Evolutionary conservation across 306 rosid species (phyloP), one percentile per base, ranked within the genome.

Genomic region (Rubus idaeus): DNA sequence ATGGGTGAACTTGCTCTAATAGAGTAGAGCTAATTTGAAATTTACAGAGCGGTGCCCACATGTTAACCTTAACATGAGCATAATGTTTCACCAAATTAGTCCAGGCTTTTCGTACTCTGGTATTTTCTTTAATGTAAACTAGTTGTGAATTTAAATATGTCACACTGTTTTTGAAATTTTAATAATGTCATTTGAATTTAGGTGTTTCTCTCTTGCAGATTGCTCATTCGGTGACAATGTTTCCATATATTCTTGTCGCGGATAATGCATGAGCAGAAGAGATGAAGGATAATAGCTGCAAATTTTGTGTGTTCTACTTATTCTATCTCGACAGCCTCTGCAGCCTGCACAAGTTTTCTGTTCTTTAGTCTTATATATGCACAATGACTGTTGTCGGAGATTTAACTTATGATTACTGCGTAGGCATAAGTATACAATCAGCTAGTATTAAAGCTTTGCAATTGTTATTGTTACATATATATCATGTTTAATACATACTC

Each of bases 131-230:
- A 26, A 10, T 8, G 23, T n/a, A n/a, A 16, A 13, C 4, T 10
- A 35, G 17, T 58, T 8, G 18, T 42, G 20, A 5, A 39, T 57
- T 37, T 30, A 3, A 14, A 39, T 5, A 41, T 60, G 35, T 26
- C 6, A 2, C 23, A 7, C 37, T 73, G 14, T 64, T 53, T 11
- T 3, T 17, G 12, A 21, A 53, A 8, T 21, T 23, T 47, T 16
- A 49, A 74, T 51, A 4, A 35, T 55, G 45, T 70, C 72, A 46
- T 80, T n/a, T 71, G 68, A 45, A 52, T 71, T 17, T 44, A 16
- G 49, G 11, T 5, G 49, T 17, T n/a, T n/a, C 26, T 67, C 60
- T 49, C 51, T 26, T 62, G 82, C 84, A 72, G 87, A 63, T 56
- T 72, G 55, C 46, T 44, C 70, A 37, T 72, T 61, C 42, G 75